Conservation (phyloP, 1,284 basidiomycete genomes). For the Bjerkandera adusta region DNA sequence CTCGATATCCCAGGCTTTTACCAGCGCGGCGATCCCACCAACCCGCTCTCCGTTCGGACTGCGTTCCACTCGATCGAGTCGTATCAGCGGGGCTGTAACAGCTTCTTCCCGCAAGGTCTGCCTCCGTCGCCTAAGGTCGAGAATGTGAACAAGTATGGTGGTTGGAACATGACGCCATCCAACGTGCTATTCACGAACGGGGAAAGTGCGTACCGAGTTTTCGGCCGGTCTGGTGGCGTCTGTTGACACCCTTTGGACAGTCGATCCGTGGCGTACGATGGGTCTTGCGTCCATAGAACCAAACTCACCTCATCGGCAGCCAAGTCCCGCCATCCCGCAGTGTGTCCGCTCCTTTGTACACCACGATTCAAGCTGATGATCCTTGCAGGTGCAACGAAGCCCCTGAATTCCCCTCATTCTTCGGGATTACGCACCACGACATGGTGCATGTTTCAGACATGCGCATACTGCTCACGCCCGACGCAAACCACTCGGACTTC, state of each 20-base stretch:
- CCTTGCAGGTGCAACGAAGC: slow-evolving; percentile 39
- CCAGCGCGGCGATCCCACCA: slow-evolving; percentile 43
- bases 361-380: too few relatives aligned
- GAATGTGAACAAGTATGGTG: slow-evolving; percentile 43
- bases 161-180: slow-evolving; percentile 43
- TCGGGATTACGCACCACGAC: slow-evolving; percentile 43
- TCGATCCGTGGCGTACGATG: slow-evolving; percentile 52
- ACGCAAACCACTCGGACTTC: slow-evolving; percentile 46
- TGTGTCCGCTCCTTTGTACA: slow-evolving; percentile 26
- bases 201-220: slow-evolving; percentile 22
- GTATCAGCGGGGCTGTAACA: background rate
- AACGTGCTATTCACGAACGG: slow-evolving; percentile 44
- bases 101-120: slow-evolving; percentile 17
- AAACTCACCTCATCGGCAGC: slow-evolving; percentile 41
- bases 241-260: slow-evolving; percentile 22
- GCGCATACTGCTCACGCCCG: slow-evolving; percentile 42
- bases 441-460: slow-evolving; percentile 51
- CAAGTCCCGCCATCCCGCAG: slow-evolving; percentile 37
- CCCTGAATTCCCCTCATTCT: slow-evolving; percentile 35
- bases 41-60: slow-evolving; percentile 38
- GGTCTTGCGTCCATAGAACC: slow-evolving; percentile 46
- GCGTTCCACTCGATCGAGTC: background rate
- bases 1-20: slow-evolving; percentile 37
- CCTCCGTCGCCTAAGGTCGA: slow-evolving; percentile 36
- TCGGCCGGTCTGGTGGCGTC: slow-evolving; percentile 16